phyloP scores from a whole-genome alignment of 805 yeast genomes.

The Pichia occidentalis region DNA sequence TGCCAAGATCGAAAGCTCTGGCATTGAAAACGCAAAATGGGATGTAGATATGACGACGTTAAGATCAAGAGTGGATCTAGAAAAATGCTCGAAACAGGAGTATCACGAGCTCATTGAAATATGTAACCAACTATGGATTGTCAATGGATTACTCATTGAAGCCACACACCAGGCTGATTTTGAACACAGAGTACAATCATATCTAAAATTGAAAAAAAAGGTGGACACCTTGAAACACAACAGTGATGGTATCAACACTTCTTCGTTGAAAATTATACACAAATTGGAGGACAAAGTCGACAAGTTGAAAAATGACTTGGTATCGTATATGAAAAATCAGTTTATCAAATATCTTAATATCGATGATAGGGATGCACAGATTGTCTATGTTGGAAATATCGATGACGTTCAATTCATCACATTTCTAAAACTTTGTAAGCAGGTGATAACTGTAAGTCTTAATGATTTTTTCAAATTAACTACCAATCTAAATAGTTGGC shows the following conservation, averaged over 20 bases:
- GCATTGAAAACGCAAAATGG: background rate
- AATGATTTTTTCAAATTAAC: slow-evolving; percentile 19
- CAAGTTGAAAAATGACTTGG: slow-evolving; percentile 5
- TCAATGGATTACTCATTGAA: slow-evolving; percentile 27
- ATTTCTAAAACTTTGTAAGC: slow-evolving; percentile 16
- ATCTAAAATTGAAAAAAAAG: slow-evolving; percentile 16
- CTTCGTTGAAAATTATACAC: slow-evolving; percentile 14
- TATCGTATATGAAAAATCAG: slow-evolving; percentile 8
- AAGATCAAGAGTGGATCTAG: background rate
- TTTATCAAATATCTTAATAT: slow-evolving; percentile 14
- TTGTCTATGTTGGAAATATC: slow-evolving; percentile 10
- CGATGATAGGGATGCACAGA: slow-evolving; percentile 11
- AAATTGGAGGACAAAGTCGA: slow-evolving; percentile 14
- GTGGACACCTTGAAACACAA: slow-evolving; percentile 10
- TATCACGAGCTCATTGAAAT: slow-evolving; percentile 24
- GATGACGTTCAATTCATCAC: slow-evolving; percentile 16
- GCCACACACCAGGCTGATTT: slow-evolving; percentile 14
- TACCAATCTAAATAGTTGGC: slow-evolving; percentile 22
- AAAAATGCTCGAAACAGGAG: slow-evolving; percentile 7
- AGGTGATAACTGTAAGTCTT: slow-evolving; percentile 4
- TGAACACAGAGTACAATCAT: slow-evolving; percentile 13
- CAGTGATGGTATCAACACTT: background rate
- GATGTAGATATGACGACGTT: background rate
- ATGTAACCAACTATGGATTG: slow-evolving; percentile 28
- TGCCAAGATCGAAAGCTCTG: no score